phyloP scores from a whole-genome alignment of 73 alveolate genomes.

The Tetrahymena elliotti region DNA sequence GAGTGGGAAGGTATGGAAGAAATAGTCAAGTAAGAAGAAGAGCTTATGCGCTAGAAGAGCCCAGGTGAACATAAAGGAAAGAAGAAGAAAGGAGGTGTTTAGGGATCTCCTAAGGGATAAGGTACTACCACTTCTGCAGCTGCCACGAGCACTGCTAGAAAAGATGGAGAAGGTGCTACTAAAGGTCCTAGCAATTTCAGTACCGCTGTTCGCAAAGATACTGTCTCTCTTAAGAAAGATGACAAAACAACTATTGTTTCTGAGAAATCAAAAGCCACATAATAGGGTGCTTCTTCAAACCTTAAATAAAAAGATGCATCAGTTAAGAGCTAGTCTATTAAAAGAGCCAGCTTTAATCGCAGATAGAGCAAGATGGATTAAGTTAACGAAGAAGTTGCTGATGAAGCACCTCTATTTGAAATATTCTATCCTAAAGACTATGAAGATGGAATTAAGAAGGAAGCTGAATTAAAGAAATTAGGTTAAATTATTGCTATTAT shows the following conservation, averaged over 20 bases:
- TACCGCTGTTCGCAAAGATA: background rate
- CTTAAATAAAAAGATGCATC: background rate
- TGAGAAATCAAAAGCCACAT: background rate
- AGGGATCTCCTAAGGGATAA: slow-evolving; percentile 34
- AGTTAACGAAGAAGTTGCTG: background rate
- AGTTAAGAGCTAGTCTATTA: background rate
- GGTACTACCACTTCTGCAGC: background rate
- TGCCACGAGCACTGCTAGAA: background rate
- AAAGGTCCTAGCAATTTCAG: background rate
- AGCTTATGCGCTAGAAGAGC: slow-evolving; percentile 23
- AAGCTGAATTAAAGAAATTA: background rate
- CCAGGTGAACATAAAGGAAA: slow-evolving; percentile 54
- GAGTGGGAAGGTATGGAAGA: slow-evolving; percentile 48
- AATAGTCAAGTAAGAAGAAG: background rate
- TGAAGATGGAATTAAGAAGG: slow-evolving; percentile 32
- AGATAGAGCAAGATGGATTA: background rate
- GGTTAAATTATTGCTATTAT: background rate
- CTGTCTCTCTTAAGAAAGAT: background rate
- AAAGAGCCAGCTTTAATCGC: background rate
- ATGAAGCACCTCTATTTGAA: slow-evolving; percentile 20
- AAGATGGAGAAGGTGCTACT: background rate
- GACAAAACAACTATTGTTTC: background rate
- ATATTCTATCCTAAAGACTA: slow-evolving; percentile 16
- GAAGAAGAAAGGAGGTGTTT: slow-evolving; percentile 34
- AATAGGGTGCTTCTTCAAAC: background rate